Base-by-base conservation (phyloP, 2,329 filamentous ascomycete genomes). In the Teratosphaeria epicoccoides region DNA sequence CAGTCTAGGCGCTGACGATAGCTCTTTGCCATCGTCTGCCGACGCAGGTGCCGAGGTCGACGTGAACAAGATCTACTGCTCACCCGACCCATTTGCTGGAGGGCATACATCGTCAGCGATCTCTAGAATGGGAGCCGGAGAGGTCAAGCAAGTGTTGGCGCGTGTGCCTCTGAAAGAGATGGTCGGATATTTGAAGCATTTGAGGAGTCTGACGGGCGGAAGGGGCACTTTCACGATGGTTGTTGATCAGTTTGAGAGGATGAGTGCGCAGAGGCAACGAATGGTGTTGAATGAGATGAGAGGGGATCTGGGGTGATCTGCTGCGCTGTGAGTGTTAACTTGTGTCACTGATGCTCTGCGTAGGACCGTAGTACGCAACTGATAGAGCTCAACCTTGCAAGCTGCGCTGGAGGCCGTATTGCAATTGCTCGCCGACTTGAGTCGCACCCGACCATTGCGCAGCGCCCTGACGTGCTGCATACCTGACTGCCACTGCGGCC, bases 111-210 rank as follows among this genome's bases (percentile, higher is more conserved):
- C 45, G 3, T 17, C 22, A 4, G 17, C 47, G 3, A 49, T 48
- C 6, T 22, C 61, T 6, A 68, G 14, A 54, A 49, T 17, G 49
- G 46, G 54, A 65, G 59, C 53, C 60, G 46, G 60, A 67, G 61
- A 68, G 76, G 59, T 55, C 52, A 58, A 62, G 26, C 79, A 81
- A 52, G 88, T 98, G 59, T 83, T 85, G 10, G 93, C 90, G 22
- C 82, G 87, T 62, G 91, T 97, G 24, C 93, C 93, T 26, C 76
- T 97, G 61, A 94, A 93, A 71, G 91, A 97, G 70, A 96, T 97
- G 88, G 84, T 97, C 29, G 87, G 91, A 43, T 98, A 97, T 68
- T 75, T 97, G 60, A 88, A 88, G 66, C 87, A 94, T 65, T 71
- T 98, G 57, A 77, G 93, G 49, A 90, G 88, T 69, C 78, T 95